Evolutionary conservation across 306 rosid species (phyloP).

Genomic region (Astragalus membranaceus): DNA sequence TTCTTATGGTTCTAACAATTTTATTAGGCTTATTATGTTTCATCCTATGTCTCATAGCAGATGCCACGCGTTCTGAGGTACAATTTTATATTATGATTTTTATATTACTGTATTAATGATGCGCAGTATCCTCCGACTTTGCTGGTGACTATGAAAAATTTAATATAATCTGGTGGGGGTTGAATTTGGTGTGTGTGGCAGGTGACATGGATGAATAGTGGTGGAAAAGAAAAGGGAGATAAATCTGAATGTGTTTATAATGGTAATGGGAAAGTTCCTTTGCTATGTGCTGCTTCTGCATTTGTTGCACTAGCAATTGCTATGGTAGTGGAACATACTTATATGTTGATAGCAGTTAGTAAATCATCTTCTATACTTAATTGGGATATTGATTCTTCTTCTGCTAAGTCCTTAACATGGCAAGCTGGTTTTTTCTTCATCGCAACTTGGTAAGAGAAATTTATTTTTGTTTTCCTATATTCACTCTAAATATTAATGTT

Average conservation of each 20-base stretch:
- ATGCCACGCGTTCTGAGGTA: slow-evolving; percentile 92
- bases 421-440: slow-evolving; percentile 78
- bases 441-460: slow-evolving; percentile 55
- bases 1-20: slow-evolving; percentile 51
- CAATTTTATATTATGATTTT: neutral
- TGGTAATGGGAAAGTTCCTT: slow-evolving; percentile 70
- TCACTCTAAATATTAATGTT: neutral
- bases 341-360: slow-evolving; percentile 61
- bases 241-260: slow-evolving; percentile 61
- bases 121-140: too few relatives aligned
- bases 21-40: slow-evolving; percentile 69
- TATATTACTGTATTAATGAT: too few relatives aligned
- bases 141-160: neutral
- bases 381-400: slow-evolving; percentile 55
- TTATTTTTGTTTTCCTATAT: neutral
- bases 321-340: slow-evolving; percentile 56
- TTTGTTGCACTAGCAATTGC: slow-evolving; percentile 72
- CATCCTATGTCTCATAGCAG: slow-evolving; percentile 80
- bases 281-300: slow-evolving; percentile 62
- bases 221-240: slow-evolving; percentile 28
- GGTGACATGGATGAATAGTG: slow-evolving; percentile 48
- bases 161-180: neutral
- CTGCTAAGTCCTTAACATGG: slow-evolving; percentile 50
- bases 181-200: slow-evolving; percentile 15
- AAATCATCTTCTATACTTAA: slow-evolving; percentile 52